Base-by-base conservation (phyloP, 2,329 filamentous ascomycete species). In the Xylaria sp. region DNA sequence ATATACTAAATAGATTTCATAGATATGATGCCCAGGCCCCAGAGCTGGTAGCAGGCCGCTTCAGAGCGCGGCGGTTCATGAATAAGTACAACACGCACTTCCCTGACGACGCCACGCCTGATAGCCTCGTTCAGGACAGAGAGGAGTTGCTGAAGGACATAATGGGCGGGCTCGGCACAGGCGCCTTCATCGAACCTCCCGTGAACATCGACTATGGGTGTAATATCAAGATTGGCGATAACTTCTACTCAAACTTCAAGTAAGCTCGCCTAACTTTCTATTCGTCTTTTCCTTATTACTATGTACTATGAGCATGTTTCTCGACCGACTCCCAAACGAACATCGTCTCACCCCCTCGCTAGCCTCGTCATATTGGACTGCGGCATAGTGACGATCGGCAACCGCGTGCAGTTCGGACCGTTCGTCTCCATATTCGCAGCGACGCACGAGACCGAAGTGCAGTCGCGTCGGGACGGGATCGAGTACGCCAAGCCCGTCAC, bases 381-480 rank as follows among this genome's bases (percentile, higher is more conserved):
- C n/a, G 91, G 89, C 72, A 82, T 88, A 2, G 90, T 94, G 50
- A 82, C 79, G 3, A 91, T 94, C 56, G 92, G 92, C 0, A 85
- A 90, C 32, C 87, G 92, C 34, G 92, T 92, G 1, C 81, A 92
- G 72, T 85, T 94, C 64, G 93, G 91, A 0, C 91, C 92, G 0
- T 90, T 89, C 74, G 91, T 94, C 0, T 88, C 84, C 59, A 86
- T 96, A 65, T 93, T 89, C 76, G 88, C 89, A 1, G 92, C 88
- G 0, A 91, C 89, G 0, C 93, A 96, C 78, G 91, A 92, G 58
- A 83, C 91, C 0, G 91, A 91, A 73, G 82, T 86, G 0, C 81
- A 82, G 63, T 83, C 81, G 1, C 82, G 86, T 20, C 79, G 84
- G 28, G 82, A 85, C 46, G 79, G 78, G 18, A 78, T 85, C 63